Base-by-base conservation (phyloP, 345 rosid genomes). In the Excoecaria cochinchinensis region DNA sequence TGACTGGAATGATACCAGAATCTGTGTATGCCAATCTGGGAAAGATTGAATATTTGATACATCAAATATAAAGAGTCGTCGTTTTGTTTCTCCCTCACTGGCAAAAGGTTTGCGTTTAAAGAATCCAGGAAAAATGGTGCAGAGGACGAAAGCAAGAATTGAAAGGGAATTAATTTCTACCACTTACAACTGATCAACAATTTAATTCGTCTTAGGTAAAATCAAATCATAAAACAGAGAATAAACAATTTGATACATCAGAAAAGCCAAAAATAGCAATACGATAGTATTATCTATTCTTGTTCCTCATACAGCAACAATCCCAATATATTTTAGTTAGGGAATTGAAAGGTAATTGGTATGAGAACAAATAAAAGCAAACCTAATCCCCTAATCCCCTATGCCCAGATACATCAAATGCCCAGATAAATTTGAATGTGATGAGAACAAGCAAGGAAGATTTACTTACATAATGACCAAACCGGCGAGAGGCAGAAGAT, bases 1-100 rank as follows among this genome's bases (percentile, higher is more conserved):
- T 89, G 4, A 77, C 74, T 0, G 92, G 95, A 8, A 8, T 13
- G n/a, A 77, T 90, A 62, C 92, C 92, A 1, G 89, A 80, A 53
- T 75, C 78, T 16, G 48, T 77, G 0, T 90, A 71, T 60, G 66
- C 70, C 74, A 84, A 85, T 79, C 86, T 90, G 8, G 81, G 76
- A 31, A 86, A 80, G 61, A 82, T 90, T 53, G 81, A 79, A 6
- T 74, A 67, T 66, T 86, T 90, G n/a, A n/a, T n/a, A n/a, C n/a
- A 46, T 25, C 44, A n/a, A 40, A 19, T 6, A 51, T 17, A 50
- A 14, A 53, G 22, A 19, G 17, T 8, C 11, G 24, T 8, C 14
- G 0, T 39, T 31, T 42, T 4, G 22, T 46, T 19, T 2, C 0
- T 14, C 21, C 73, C 87, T 88, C 85, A 94, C 98, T 78, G 42